Percentiles rank a stretch among this genome's conserved stretches.
phyloP scores from a whole-genome alignment of 2,329 filamentous ascomycete genomes.

The Thelonectria discophora region DNA sequence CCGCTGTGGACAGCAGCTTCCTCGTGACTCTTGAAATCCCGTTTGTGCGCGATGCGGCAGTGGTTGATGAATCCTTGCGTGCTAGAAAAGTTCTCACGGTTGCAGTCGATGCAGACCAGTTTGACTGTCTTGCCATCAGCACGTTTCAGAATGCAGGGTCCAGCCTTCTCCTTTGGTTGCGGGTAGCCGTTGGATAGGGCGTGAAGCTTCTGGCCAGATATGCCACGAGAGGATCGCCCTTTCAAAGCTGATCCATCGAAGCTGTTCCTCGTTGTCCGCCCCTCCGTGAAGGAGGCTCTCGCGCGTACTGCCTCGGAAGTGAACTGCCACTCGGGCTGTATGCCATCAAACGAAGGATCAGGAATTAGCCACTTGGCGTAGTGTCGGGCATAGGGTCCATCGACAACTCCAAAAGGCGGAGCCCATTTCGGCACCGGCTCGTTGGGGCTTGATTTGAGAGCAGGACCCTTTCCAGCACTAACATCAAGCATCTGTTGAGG shows the following conservation, averaged over 20 bases:
- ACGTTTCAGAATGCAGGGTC: conserved; percentile 85
- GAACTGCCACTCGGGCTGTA: conserved; percentile 58
- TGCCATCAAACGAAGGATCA: conserved; percentile 84
- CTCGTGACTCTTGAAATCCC: conserved; percentile 95
- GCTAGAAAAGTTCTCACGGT: conserved; percentile 91
- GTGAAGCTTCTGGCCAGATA: conserved; percentile 70
- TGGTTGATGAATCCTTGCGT: conserved; percentile 99
- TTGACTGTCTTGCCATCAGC: conserved; percentile 88
- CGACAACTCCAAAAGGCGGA: conserved; percentile 87
- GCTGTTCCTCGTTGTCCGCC: conserved; percentile 82
- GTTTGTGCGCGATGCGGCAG: conserved; percentile 92
- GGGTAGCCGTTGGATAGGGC: conserved; percentile 75
- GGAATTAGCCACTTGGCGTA: conserved; percentile 96
- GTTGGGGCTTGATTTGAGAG: conserved; percentile 69
- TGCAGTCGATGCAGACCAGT: conserved; percentile 87
- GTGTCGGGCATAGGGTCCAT: conserved; percentile 93
- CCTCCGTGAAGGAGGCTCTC: conserved; percentile 65
- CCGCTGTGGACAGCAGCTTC: conserved; percentile 90
- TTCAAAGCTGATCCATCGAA: conserved; percentile 59
- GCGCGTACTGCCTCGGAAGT: conserved; percentile 53
- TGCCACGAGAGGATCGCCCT: conserved; percentile 58
- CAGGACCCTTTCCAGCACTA: conserved; percentile 76
- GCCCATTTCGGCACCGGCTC: conserved; percentile 78
- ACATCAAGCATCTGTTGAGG: conserved; percentile 75
- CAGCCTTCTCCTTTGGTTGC: conserved; percentile 80